These are phyloP conservation scores for Tetragonia tetragonoides DNA, from an alignment of 148 eudicot genomes.

Conservation along the genomic window DNA sequence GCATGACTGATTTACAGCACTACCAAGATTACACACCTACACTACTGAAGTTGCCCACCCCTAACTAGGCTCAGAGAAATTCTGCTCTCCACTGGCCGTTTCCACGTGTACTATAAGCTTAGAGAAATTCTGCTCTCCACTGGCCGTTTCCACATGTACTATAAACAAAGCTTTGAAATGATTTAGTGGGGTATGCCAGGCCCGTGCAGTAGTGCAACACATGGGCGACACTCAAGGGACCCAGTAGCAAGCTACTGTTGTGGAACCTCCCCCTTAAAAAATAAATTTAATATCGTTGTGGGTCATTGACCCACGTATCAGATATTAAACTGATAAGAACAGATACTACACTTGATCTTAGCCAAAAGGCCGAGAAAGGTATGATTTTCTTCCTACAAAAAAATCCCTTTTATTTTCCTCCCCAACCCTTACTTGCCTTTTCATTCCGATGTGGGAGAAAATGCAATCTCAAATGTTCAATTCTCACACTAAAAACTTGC, in stretches of 20 bases:
- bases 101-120: no score
- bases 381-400: conserved; percentile 1
- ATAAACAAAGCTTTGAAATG: no score
- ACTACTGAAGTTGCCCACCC: no score
- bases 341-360: conserved; percentile 85
- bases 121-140: no score
- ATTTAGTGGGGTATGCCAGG: conserved; percentile 22
- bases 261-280: conserved; percentile 18
- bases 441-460: neutral
- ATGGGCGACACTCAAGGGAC: conserved; percentile 15
- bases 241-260: conserved; percentile 27
- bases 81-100: no score
- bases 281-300: conserved; percentile 50
- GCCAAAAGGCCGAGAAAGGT: conserved; percentile 73
- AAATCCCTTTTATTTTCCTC: neutral
- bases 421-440: neutral
- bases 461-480: no score
- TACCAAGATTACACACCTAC: no score
- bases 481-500: no score
- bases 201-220: conserved; percentile 24
- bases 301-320: conserved; percentile 54
- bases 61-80: no score
- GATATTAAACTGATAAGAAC: conserved; percentile 90
- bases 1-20: no score
- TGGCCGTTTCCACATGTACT: no score